phyloP scores from a whole-genome alignment of 495 filamentous ascomycete species.

The Hypoxylon lenormandii region DNA sequence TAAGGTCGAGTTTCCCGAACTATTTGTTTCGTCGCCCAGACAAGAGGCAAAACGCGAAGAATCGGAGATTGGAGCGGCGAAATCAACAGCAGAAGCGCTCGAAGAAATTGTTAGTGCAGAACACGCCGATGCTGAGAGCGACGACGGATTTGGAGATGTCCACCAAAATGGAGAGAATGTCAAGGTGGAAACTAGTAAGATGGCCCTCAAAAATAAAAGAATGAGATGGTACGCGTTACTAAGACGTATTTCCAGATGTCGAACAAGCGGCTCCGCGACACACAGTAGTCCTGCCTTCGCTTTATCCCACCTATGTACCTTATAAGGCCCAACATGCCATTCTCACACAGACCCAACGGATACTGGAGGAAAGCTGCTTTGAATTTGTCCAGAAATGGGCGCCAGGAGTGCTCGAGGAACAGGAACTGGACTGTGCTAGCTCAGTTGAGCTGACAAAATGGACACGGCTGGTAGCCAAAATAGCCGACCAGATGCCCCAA shows the following conservation, averaged over 20 bases:
- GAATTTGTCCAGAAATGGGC: constrained; percentile 55
- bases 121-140: constrained; percentile 25
- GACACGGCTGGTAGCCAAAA: constrained; percentile 46
- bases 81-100: constrained; percentile 46
- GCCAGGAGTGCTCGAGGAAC: constrained; percentile 47
- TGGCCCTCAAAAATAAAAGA: background rate
- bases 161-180: constrained; percentile 15
- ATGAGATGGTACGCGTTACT: background rate
- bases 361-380: constrained; percentile 59
- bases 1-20: constrained; percentile 53
- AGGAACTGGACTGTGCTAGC: constrained; percentile 54
- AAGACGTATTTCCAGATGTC: constrained; percentile 11
- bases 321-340: constrained; percentile 58
- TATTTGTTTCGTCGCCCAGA: constrained; percentile 46
- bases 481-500: constrained; percentile 46
- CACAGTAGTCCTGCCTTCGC: constrained; percentile 33
- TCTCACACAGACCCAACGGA: constrained; percentile 52
- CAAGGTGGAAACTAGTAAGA: constrained; percentile 4
- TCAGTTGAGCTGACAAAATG: constrained; percentile 58
- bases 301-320: constrained; percentile 58
- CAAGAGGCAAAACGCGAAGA: constrained; percentile 45
- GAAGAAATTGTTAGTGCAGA: constrained; percentile 43
- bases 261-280: constrained; percentile 17
- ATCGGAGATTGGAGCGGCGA: constrained; percentile 47
- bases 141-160: constrained; percentile 11